phyloP scores from a whole-genome alignment of 352 stramenopile genomes.

The Pythium utonaiense region DNA sequence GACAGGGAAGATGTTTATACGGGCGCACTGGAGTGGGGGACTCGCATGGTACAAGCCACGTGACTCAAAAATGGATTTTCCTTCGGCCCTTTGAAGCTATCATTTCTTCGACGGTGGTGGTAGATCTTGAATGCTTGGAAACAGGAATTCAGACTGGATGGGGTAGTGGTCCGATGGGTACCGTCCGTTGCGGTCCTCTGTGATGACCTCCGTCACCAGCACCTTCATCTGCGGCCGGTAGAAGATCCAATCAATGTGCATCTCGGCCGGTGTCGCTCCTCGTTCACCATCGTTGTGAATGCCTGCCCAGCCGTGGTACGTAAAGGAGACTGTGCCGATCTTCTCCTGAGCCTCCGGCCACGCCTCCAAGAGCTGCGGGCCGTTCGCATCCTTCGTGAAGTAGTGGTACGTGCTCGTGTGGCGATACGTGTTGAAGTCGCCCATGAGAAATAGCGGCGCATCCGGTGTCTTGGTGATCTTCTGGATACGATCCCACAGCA shows the following conservation, averaged over 20 bases:
- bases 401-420: conserved; percentile 79
- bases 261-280: conserved; percentile 53
- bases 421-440: conserved; percentile 86
- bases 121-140: conserved; percentile 55
- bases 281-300: conserved; percentile 79
- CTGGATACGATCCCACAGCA: conserved; percentile 34
- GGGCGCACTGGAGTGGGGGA: too few relatives aligned
- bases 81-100: background rate
- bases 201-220: conserved; percentile 77
- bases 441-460: conserved; percentile 70
- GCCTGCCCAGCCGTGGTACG: conserved; percentile 86
- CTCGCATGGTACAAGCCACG: too few relatives aligned
- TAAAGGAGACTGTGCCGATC: conserved; percentile 79
- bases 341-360: conserved; percentile 64
- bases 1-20: too few relatives aligned
- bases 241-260: conserved; percentile 90
- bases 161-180: conserved; percentile 88
- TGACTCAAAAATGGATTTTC: background rate
- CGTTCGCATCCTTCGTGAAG: conserved; percentile 59
- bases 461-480: conserved; percentile 30
- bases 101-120: conserved; percentile 36
- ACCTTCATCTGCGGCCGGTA: conserved; percentile 77
- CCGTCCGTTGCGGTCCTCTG: conserved; percentile 68
- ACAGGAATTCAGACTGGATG: conserved; percentile 78
- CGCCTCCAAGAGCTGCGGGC: conserved; percentile 63